A percentile compares a stretch with the other conserved stretches of the same genome.
Evolutionary conservation across 768 basidiomycete genomes (phyloP).

Genomic region (Phylloporus arenicola): DNA sequence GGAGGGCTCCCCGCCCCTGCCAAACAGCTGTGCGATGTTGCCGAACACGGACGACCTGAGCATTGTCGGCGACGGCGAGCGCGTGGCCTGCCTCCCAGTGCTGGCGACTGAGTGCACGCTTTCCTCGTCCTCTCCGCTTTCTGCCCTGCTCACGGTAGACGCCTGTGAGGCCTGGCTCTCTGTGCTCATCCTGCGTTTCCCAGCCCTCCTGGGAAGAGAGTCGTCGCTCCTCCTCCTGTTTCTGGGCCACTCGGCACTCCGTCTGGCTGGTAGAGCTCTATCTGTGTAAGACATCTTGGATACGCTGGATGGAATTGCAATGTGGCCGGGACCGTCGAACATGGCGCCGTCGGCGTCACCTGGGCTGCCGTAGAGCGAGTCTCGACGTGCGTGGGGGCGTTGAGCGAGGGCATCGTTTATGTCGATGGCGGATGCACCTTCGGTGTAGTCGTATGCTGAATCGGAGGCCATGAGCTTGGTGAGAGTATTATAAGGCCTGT

Average conservation of each 20-base stretch:
- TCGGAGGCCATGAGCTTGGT: neutral
- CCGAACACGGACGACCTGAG: conserved; percentile 47
- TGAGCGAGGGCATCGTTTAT: conserved; percentile 58
- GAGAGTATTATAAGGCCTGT: neutral
- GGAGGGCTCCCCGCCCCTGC: conserved; percentile 41
- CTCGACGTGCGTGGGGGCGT: conserved; percentile 49
- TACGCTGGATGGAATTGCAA: conserved; percentile 69
- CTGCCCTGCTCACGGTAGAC: conserved; percentile 37
- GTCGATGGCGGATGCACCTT: conserved; percentile 75
- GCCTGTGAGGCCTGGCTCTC: conserved; percentile 37
- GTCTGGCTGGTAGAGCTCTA: conserved; percentile 35
- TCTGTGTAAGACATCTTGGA: conserved; percentile 72
- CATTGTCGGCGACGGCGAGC: conserved; percentile 36
- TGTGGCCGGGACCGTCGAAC: conserved; percentile 68
- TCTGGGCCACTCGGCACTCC: conserved; percentile 50
- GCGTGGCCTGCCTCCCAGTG: conserved; percentile 26
- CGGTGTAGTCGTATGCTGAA: conserved; percentile 64
- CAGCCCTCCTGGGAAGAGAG: conserved; percentile 29
- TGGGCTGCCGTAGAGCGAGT: conserved; percentile 53
- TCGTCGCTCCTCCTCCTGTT: conserved; percentile 49
- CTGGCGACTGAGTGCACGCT: conserved; percentile 27
- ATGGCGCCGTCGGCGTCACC: conserved; percentile 59
- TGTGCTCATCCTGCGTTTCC: conserved; percentile 41
- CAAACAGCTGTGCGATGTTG: conserved; percentile 65
- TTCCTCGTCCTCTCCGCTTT: conserved; percentile 35